Conservation (phyloP, 139 green algal species). For the Gonium pectorale region DNA sequence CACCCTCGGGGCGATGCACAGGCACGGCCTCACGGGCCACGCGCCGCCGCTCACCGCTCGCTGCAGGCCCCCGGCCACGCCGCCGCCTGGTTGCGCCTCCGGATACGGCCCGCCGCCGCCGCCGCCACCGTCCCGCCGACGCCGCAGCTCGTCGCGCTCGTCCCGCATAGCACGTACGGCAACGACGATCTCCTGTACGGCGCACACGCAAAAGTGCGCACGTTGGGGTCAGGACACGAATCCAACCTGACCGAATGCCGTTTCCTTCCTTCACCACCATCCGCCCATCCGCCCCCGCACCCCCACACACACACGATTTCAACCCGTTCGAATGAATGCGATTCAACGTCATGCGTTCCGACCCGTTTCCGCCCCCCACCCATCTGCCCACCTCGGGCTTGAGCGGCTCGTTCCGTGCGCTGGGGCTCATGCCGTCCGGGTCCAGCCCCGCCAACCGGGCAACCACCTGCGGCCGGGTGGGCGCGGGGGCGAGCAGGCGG, state of each 20-base stretch:
- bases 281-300: not conserved
- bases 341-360: not conserved
- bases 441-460: no score
- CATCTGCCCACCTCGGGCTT: no score
- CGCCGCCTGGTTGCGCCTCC: not conserved
- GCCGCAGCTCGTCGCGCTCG: constrained; percentile 57
- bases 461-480: no score
- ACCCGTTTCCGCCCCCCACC: not conserved
- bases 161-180: constrained; percentile 30
- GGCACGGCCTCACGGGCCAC: not conserved
- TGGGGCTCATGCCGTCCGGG: no score
- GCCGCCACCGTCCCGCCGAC: not conserved
- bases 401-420: no score
- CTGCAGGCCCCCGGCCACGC: not conserved
- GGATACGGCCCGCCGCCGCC: not conserved
- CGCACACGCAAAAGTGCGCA: not conserved
- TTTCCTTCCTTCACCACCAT: not conserved
- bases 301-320: not conserved
- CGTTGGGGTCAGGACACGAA: no score
- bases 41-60: not conserved
- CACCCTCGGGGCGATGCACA: no score
- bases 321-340: not conserved
- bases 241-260: not conserved
- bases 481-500: no score
- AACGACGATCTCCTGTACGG: constrained; percentile 11